These are phyloP conservation scores for Clathrospora elynae DNA, from an alignment of 2,329 filamentous ascomycete genomes.

Conservation along the genomic window DNA sequence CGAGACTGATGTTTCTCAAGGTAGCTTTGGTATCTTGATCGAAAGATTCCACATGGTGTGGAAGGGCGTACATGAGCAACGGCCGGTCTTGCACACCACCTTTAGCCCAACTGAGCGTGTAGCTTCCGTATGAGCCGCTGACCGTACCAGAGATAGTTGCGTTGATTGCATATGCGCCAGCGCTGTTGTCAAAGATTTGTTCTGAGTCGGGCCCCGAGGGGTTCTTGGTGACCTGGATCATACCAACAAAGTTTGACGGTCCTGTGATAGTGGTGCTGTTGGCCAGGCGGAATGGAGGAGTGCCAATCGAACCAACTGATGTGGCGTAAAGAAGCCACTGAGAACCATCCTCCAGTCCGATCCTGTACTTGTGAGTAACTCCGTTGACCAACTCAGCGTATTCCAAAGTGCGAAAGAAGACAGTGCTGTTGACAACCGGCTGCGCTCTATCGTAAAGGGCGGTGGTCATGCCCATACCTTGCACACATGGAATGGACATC, in stretches of 20 bases:
- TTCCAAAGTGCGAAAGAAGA: constrained; percentile 74
- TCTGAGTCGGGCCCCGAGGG: constrained; percentile 59
- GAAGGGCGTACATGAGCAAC: constrained; percentile 86
- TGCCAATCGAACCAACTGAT: constrained; percentile 57
- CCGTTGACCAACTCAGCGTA: constrained; percentile 37
- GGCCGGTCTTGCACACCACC: constrained; percentile 62
- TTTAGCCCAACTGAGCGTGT: constrained; percentile 74
- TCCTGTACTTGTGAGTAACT: constrained; percentile 46
- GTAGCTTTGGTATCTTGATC: constrained; percentile 60
- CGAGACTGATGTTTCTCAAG: constrained; percentile 63
- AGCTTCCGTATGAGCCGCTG: constrained; percentile 62
- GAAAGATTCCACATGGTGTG: constrained; percentile 84
- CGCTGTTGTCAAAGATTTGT: constrained; percentile 75
- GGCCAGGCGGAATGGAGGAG: constrained; percentile 70
- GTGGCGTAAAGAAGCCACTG: constrained; percentile 82
- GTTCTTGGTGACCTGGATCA: constrained; percentile 84
- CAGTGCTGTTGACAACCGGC: constrained; percentile 73
- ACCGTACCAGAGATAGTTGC: constrained; percentile 58
- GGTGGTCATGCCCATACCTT: constrained; percentile 89
- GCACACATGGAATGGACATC: constrained; percentile 79
- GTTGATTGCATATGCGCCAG: constrained; percentile 74
- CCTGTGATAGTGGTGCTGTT: constrained; percentile 71
- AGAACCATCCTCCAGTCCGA: constrained; percentile 58
- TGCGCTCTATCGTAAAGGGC: constrained; percentile 72
- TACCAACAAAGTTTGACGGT: constrained; percentile 71